A percentile compares a stretch with the other conserved stretches of the same genome.
These are phyloP conservation scores for Calonectria ilicicola DNA, from an alignment of 2,329 filamentous ascomycete genomes.

Conservation along the genomic window DNA sequence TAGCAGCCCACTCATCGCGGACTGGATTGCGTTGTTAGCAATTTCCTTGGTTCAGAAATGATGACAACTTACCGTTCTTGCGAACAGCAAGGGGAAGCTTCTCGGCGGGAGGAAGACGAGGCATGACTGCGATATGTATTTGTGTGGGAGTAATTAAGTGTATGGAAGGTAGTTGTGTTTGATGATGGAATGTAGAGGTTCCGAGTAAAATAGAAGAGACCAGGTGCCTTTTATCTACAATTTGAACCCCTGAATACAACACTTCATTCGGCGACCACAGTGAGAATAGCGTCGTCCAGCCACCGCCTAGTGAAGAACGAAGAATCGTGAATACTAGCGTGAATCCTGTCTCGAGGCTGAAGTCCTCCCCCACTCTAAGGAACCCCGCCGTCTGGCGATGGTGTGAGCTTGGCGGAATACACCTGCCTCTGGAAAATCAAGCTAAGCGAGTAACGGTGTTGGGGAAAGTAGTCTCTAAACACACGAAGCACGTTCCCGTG, in stretches of 20 bases:
- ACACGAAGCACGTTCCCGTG: not conserved
- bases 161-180: not conserved
- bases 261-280: constrained; percentile 7
- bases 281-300: constrained; percentile 9
- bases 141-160: too few species aligned
- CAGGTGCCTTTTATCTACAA: constrained; percentile 12
- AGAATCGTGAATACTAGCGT: not conserved
- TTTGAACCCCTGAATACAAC: constrained; percentile 17
- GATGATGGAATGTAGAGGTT: not conserved
- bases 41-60: not conserved
- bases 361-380: not conserved
- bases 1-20: constrained; percentile 64
- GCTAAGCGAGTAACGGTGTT: constrained; percentile 17
- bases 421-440: not conserved
- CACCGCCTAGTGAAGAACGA: constrained; percentile 1
- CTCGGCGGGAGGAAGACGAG: constrained; percentile 57
- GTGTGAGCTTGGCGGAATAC: not conserved
- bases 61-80: constrained; percentile 59
- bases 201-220: not conserved
- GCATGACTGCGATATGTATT: constrained; percentile 30
- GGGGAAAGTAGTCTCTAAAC: not conserved
- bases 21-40: constrained; percentile 48
- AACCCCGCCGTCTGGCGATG: not conserved
- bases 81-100: constrained; percentile 64
- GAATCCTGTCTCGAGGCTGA: not conserved